These are phyloP conservation scores for Paecilomyces sp. DNA, from an alignment of 2,329 filamentous ascomycete genomes.

Conservation along the genomic window DNA sequence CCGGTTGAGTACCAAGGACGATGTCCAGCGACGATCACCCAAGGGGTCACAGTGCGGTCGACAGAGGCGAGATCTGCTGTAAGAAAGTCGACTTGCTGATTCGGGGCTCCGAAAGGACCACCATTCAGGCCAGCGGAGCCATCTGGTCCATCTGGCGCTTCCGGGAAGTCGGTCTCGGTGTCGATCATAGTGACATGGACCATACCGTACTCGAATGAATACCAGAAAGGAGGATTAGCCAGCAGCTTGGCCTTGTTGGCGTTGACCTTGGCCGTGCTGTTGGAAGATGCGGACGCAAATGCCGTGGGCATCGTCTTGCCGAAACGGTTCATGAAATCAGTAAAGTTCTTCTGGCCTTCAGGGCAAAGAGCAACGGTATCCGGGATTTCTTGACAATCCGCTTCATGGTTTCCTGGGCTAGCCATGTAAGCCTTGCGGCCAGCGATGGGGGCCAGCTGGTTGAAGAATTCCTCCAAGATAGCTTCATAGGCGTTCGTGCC, in stretches of 20 bases:
- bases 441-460: constrained; percentile 48
- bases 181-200: constrained; percentile 49
- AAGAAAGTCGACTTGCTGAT: constrained; percentile 50
- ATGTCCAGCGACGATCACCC: constrained; percentile 41
- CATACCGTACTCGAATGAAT: constrained; percentile 55
- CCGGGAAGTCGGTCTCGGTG: constrained; percentile 51
- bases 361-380: neutral
- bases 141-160: constrained; percentile 40
- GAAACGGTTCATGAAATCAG: constrained; percentile 52
- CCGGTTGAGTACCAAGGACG: constrained; percentile 44
- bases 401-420: constrained; percentile 54
- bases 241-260: constrained; percentile 41
- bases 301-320: constrained; percentile 45
- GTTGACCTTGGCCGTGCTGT: constrained; percentile 32
- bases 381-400: constrained; percentile 33
- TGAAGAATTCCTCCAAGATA: constrained; percentile 52
- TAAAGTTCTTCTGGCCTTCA: constrained; percentile 55
- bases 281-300: constrained; percentile 43
- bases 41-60: constrained; percentile 49
- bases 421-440: constrained; percentile 51
- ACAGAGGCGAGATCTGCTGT: constrained; percentile 50
- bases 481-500: constrained; percentile 49
- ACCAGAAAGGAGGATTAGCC: constrained; percentile 52
- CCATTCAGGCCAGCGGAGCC: constrained; percentile 37
- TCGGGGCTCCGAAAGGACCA: constrained; percentile 43